Evolutionary conservation across 129 eudicot species (phyloP).

Genomic region (Ambrosia artemisiifolia): DNA sequence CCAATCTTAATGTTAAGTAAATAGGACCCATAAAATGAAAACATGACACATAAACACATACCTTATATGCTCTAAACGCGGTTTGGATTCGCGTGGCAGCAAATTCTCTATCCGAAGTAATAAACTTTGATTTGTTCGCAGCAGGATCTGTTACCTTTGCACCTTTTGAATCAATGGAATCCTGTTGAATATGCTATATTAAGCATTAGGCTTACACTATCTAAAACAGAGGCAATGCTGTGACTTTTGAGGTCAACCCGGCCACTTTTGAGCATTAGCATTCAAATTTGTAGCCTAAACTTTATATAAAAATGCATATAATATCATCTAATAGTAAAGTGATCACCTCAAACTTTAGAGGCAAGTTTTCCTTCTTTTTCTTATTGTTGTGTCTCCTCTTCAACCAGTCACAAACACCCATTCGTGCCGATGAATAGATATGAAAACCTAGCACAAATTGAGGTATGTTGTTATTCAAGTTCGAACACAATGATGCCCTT

Average conservation of each 20-base stretch:
- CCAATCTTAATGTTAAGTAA: neutral
- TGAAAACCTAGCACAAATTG: conserved; percentile 24
- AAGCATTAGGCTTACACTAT: neutral
- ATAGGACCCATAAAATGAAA: neutral
- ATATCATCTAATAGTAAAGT: neutral
- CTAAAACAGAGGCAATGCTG: neutral
- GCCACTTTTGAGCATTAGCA: neutral
- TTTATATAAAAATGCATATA: neutral
- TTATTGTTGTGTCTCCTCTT: conserved; percentile 25
- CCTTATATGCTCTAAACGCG: conserved; percentile 52
- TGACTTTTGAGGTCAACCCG: conserved; percentile 23
- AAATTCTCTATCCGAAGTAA: conserved; percentile 13
- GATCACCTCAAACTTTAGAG: conserved; percentile 35
- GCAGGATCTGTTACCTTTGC: conserved; percentile 4
- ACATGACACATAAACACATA: conserved; percentile 6
- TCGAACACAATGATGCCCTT: neutral
- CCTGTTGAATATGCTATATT: conserved; percentile 15
- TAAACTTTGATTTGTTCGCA: neutral
- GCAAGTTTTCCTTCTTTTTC: conserved; percentile 27
- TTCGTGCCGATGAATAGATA: neutral
- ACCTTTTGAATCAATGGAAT: conserved; percentile 22
- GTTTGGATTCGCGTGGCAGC: conserved; percentile 48
- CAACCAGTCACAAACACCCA: conserved; percentile 44
- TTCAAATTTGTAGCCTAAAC: neutral
- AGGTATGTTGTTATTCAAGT: neutral